A percentile compares a stretch with the other conserved stretches of the same genome.
phyloP scores from a whole-genome alignment of 345 rosid species.

The Barbarea vulgaris region DNA sequence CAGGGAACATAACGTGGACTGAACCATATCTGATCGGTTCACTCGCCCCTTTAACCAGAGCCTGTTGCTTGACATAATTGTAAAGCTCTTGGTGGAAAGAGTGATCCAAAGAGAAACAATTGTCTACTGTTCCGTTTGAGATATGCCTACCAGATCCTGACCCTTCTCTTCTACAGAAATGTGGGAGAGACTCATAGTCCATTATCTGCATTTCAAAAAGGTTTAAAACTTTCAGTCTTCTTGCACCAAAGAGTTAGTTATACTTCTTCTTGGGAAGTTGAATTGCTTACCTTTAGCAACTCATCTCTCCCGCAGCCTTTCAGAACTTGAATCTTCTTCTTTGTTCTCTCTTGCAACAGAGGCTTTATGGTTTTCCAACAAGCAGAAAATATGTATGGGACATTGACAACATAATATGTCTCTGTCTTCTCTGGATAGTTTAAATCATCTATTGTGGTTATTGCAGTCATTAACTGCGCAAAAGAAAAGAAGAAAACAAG shows the following conservation, averaged over 20 bases:
- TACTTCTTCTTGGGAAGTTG: background rate
- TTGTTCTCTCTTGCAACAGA: constrained; percentile 91
- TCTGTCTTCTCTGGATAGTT: constrained; percentile 96
- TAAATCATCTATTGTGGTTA: constrained; percentile 84
- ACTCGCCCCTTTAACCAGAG: constrained; percentile 36
- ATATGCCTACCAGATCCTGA: constrained; percentile 67
- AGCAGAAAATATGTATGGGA: constrained; percentile 85
- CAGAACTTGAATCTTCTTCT: constrained; percentile 84
- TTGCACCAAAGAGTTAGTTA: constrained; percentile 15
- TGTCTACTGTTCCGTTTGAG: constrained; percentile 50
- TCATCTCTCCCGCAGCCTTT: constrained; percentile 84
- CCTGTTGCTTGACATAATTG: constrained; percentile 65
- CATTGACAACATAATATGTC: constrained; percentile 87
- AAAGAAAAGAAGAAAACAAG: background rate
- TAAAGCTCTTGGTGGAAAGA: constrained; percentile 87
- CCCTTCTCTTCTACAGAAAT: constrained; percentile 80
- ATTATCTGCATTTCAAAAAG: constrained; percentile 61
- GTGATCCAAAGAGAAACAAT: constrained; percentile 85
- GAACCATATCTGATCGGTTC: constrained; percentile 71
- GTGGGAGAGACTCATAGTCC: constrained; percentile 90
- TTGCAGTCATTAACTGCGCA: constrained; percentile 76
- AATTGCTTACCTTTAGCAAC: constrained; percentile 69
- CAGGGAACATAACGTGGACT: constrained; percentile 75
- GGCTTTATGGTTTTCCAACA: constrained; percentile 97
- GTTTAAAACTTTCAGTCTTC: constrained; percentile 7